Evolutionary conservation across 345 rosid genomes (phyloP), one percentile per base, ranked within the genome.

Genomic region (Clarkia xantiana): DNA sequence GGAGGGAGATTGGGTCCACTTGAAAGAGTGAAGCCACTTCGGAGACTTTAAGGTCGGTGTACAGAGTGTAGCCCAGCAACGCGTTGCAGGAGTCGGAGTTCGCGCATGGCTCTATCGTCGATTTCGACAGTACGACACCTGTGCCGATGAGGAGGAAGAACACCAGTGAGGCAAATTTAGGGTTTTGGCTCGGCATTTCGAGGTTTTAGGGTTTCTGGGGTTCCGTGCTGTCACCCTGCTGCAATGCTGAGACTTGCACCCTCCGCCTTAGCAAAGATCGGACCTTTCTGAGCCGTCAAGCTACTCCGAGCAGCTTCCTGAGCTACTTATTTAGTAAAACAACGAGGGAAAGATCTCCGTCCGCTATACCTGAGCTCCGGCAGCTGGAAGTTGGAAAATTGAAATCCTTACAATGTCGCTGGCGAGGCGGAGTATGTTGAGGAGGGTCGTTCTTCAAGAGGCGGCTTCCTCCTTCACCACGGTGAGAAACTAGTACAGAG

Each of bases 101-200:
- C 9, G 97, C 77, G 64, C 97, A 90, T 2, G 97, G 93, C 69
- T 90, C 97, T 12, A 90, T 90, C 15, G 96, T 90, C 11, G 97
- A 90, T 69, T 90, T 90, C 16, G 94, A 45, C 4, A 55, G 51
- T 15, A 71, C 81, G 0, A 41, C 19, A 18, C 59, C 56, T 20
- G 62, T 67, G 51, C 66, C 72, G 69, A 65, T 14, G 48, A 86
- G 3, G 17, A 51, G 11, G 5, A 25, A 39, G 39, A 20, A 3
- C 18, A 22, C 14, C 6, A 40, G 46, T 17, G 52, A 1, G 56
- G 51, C 40, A 42, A 17, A 15, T 45, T 40, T 22, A 20, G 63
- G 47, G 10, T 7, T 49, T 29, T 29, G 36, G 36, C 36, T 29
- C n/a, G 44, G 36, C 54, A 22, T 51, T 44, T 41, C 13, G 10